Base-by-base conservation (phyloP, 2,329 filamentous ascomycete species). In the Fusarium pseudonygamai region DNA sequence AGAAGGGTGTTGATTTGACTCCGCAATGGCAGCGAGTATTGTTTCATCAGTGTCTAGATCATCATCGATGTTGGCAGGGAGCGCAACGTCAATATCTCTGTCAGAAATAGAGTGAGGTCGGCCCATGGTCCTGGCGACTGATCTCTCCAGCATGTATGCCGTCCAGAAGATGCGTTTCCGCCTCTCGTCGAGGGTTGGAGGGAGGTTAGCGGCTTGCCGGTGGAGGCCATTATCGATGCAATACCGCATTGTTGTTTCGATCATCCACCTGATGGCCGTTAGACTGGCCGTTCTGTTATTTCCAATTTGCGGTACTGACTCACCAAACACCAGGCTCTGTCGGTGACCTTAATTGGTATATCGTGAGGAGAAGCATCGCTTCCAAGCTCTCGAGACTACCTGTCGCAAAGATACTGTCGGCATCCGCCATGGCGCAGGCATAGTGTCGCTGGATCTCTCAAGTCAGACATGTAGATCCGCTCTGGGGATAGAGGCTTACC, bases 301-400 rank as follows among this genome's bases (percentile, higher is more conserved):
- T 30, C 30, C 28, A 2, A 5, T 7, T 6, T 28, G 28, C 28
- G 28, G 6, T 28, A 7, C 5, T 28, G 6, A 3, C 30, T 64
- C 18, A 60, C 55, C 60, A 64, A 9, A 60, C 55, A 1, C 55
- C 32, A 26, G 43, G 55, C 3, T 43, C 60, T n/a, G 43, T 47
- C 5, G 36, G 43, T 1, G 60, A 64, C 30, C 60, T 64, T 10
- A 61, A 22, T 30, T 64, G 60, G 13, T 64, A 64, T n/a, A 64
- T 49, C 8, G 55, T 64, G 30, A 64, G 30, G 6, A 64, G 43
- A 24, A 60, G 60, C 18, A 49, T 49, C 3, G 16, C 40, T 26
- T 64, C 60, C 43, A 64, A 30, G n/a, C 55, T 60, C 36, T 64
- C 60, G 24, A 64, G 43, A 28, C 20, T 64, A 13, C 43, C 24